These are phyloP conservation scores for Solidago caesia DNA, from an alignment of 129 eudicot species.

Conservation along the genomic window DNA sequence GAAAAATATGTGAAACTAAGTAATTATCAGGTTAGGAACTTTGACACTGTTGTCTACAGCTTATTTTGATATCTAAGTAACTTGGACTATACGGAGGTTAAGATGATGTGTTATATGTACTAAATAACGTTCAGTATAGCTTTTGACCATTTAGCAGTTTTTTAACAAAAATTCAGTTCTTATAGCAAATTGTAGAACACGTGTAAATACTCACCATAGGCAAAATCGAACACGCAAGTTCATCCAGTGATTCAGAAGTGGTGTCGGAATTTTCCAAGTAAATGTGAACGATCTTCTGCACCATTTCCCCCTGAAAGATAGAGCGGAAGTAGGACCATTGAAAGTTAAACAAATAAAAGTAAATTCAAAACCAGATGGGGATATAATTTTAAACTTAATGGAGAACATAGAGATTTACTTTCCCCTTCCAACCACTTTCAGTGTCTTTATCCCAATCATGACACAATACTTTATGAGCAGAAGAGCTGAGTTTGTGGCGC, in stretches of 20 bases:
- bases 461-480: slow-evolving; percentile 56
- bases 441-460: slow-evolving; percentile 41
- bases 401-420: slow-evolving; percentile 41
- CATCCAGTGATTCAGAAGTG: slow-evolving; percentile 51
- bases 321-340: slow-evolving; percentile 14
- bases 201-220: slow-evolving; percentile 48
- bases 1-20: slow-evolving; percentile 8
- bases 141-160: not conserved
- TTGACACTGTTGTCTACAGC: not conserved
- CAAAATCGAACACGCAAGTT: slow-evolving; percentile 70
- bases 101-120: not conserved
- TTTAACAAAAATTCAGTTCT: not conserved
- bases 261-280: slow-evolving; percentile 68
- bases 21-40: slow-evolving; percentile 8
- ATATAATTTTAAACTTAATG: not conserved
- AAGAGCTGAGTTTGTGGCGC: slow-evolving; percentile 52
- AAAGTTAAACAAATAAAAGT: slow-evolving; percentile 15
- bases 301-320: slow-evolving; percentile 59
- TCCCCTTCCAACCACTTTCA: slow-evolving; percentile 52
- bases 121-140: not conserved
- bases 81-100: slow-evolving; percentile 10
- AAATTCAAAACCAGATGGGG: slow-evolving; percentile 2
- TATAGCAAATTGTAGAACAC: not conserved
- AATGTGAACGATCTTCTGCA: slow-evolving; percentile 65
- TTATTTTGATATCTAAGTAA: not conserved